These are phyloP conservation scores for Pyricularia pennisetigena DNA, from an alignment of 2,329 filamentous ascomycete genomes.

Conservation along the genomic window DNA sequence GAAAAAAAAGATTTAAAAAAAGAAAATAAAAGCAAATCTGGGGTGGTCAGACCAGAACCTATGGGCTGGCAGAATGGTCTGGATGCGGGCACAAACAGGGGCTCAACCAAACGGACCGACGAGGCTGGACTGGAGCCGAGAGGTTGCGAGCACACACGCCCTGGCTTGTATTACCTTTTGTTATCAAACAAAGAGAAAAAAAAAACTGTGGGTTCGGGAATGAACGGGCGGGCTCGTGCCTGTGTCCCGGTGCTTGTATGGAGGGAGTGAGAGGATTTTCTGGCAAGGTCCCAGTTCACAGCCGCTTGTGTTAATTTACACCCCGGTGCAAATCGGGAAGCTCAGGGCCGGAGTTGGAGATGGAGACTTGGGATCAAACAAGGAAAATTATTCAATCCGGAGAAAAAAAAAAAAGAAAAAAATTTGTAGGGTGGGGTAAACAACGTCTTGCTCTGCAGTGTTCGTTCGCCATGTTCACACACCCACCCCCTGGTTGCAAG, in stretches of 20 bases:
- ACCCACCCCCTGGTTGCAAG: not conserved
- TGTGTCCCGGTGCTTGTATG: not conserved
- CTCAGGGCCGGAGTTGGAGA: not conserved
- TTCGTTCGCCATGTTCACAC: not conserved
- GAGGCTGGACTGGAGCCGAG: not conserved
- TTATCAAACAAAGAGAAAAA: not conserved
- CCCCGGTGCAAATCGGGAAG: not conserved
- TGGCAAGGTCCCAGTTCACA: not conserved
- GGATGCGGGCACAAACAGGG: not conserved
- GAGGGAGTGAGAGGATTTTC: not conserved
- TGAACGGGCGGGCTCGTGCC: not conserved
- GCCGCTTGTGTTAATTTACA: not conserved
- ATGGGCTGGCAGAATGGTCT: not conserved
- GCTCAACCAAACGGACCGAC: not conserved
- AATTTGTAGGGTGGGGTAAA: not conserved
- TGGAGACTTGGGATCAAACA: not conserved
- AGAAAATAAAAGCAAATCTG: not conserved
- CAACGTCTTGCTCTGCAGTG: not conserved
- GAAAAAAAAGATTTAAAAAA: constrained; percentile 6
- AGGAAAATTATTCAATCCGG: not conserved
- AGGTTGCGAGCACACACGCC: not conserved
- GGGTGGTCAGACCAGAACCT: not conserved
- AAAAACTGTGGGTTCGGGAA: not conserved
- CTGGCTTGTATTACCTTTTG: not conserved
- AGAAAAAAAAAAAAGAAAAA: not conserved